Evolutionary conservation across 1,284 basidiomycete genomes (phyloP), one percentile per base, ranked within the genome.

Genomic region (Peniophora sp.): DNA sequence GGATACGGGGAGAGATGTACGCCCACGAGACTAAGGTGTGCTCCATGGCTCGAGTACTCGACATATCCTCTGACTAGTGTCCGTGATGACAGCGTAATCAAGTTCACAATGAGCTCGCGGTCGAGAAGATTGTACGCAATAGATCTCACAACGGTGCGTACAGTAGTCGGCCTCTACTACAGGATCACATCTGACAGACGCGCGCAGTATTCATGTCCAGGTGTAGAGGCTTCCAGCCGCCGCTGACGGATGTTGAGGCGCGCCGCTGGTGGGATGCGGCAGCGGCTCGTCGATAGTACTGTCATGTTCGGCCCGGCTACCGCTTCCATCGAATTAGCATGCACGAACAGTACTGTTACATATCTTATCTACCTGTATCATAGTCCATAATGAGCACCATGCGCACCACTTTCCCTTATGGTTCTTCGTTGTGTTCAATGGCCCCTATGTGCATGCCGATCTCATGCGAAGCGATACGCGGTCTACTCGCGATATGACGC

Each of bases 211-310:
- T 56, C 94, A 92, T 87, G 58, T 78, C 83, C 27, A 81, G 89
- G 46, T 95, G 92, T 71, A 83, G 78, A 61, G 92, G 87, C 68
- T 95, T 93, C 65, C 69, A 75, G 46, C 88, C 88, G 2, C 80
- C 87, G 43, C 57, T 67, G 50, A 71, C 77, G 10, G 84, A 90
- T 60, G 64, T 59, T 16, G 82, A 86, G 54, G 77, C 78, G 3
- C 74, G 77, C 49, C 73, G 71, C 59, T 82, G 89, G 77, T 93
- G 89, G 90, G 80, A 89, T 45, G 61, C 65, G 46, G 68, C 68
- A n/a, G 65, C 65, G 55, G 52, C 50, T 9, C 48, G 56, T 36
- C 52, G 49, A 49, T 63, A 56, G 52, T 38, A 49, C 41, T 41
- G 38, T 41, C 8, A 5, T n/a, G 34, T 10, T 10, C n/a, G 10